Evolutionary conservation across 2,329 filamentous ascomycete species (phyloP), one percentile per base, ranked within the genome.

Genomic region (Botrytis medusae): DNA sequence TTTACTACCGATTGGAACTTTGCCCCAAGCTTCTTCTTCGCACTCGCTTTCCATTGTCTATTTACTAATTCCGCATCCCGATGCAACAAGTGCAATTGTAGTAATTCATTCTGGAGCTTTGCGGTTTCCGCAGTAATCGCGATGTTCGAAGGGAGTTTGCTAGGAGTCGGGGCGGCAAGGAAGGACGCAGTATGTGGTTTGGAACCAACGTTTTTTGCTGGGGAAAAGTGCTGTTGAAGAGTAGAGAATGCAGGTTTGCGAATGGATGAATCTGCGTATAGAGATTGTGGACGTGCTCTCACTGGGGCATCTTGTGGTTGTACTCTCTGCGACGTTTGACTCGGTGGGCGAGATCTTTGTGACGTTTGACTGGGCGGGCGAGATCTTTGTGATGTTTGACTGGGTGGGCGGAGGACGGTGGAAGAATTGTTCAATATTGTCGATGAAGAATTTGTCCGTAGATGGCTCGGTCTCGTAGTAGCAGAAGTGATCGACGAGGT

Each of bases 161-260:
- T 88, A 1, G 90, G 89, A 4, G 88, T 88, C 0, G 89, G 87
- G 0, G 89, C 87, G 29, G 87, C 87, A 62, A 90, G 85, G 81
- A 85, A 86, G 59, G 85, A 84, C 22, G 88, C 83, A 0, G 87
- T 87, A n/a, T 88, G 83, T 8, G 90, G 88, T 74, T 92, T 92
- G 0, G 90, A 88, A 0, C 87, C 85, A 14, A 85, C 82, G 6
- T 84, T 84, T 78, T 91, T 91, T 62, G 87, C 87, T 0, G 91
- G 90, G 42, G 88, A 90, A 82, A 88, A 92, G 82, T 92, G 89
- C 77, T 92, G 90, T 77, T 92, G 90, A 57, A 88, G 85, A 0
- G 87, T 91, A 65, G 85, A 87, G 81, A 92, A 92, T 18, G 77
- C 74, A 32, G 80, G 80, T 73, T 75, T 77, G 32, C 72, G 68